Percentiles rank a stretch among this genome's conserved stretches.
These are phyloP conservation scores for Coffea humblotiana DNA, from an alignment of 305 asterid genomes.

Conservation along the genomic window DNA sequence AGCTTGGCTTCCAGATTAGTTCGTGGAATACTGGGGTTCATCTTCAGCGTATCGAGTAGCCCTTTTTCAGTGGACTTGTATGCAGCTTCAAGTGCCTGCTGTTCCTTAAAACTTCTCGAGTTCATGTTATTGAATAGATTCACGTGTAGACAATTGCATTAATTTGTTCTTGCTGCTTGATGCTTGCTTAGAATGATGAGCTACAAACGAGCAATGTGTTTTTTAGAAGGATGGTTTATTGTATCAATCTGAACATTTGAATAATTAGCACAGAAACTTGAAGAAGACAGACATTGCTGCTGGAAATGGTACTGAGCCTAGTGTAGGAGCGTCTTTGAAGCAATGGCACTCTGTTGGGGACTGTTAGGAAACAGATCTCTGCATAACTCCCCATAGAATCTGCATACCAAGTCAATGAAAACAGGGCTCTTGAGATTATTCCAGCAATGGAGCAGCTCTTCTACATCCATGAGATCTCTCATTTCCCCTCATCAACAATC, in stretches of 20 bases:
- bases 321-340: not conserved
- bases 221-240: not conserved
- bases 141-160: not conserved
- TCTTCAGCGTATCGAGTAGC: not conserved
- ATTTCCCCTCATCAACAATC: slow-evolving; percentile 68
- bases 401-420: slow-evolving; percentile 57
- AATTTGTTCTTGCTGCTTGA: not conserved
- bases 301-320: not conserved
- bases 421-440: slow-evolving; percentile 52
- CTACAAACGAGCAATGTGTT: not conserved
- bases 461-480: slow-evolving; percentile 60
- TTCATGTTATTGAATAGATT: not conserved
- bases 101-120: not conserved
- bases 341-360: slow-evolving; percentile 22
- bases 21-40: not conserved
- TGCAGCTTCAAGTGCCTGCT: too few relatives aligned
- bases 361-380: slow-evolving; percentile 52
- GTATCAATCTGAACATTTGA: not conserved
- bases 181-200: not conserved
- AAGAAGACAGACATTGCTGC: not conserved
- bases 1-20: not conserved
- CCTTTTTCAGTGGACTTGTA: not conserved
- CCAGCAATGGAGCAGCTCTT: slow-evolving; percentile 73
- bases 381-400: slow-evolving; percentile 70
- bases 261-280: not conserved